Percentiles rank a stretch among this genome's conserved stretches.
Conservation (phyloP, 768 basidiomycete genomes). For the Pleurotus salmoneostramineus region DNA sequence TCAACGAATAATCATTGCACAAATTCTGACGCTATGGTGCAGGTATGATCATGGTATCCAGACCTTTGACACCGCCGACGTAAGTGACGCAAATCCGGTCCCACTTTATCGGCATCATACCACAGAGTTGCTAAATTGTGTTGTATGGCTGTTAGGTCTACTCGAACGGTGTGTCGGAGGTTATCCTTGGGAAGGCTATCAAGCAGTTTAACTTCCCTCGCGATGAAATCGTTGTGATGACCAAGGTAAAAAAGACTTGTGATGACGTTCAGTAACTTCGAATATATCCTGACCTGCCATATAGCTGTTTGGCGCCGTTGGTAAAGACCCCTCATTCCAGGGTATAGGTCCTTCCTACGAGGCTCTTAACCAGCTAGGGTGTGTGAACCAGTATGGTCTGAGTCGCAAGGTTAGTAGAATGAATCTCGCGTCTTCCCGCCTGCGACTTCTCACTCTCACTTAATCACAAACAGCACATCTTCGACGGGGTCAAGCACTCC, state of each 20-base stretch:
- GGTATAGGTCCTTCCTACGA: constrained; percentile 8
- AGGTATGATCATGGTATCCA: constrained; percentile 62
- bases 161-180: constrained; percentile 62
- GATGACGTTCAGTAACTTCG: constrained; percentile 10
- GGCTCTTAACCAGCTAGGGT: constrained; percentile 34
- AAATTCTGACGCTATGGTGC: not conserved
- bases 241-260: not conserved
- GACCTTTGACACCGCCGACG: constrained; percentile 57
- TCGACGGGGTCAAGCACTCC: constrained; percentile 42
- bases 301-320: constrained; percentile 35
- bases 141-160: constrained; percentile 39
- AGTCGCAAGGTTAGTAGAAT: constrained; percentile 31
- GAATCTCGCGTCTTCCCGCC: not conserved
- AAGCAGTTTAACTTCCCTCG: constrained; percentile 64
- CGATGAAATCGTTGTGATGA: constrained; percentile 63
- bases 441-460: not conserved
- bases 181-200: constrained; percentile 69
- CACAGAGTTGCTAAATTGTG: not conserved
- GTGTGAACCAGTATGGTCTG: constrained; percentile 38
- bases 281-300: not conserved
- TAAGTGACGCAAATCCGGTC: constrained; percentile 8
- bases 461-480: constrained; percentile 40
- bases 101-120: not conserved
- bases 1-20: not conserved
- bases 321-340: constrained; percentile 12